A percentile compares a stretch with the other conserved stretches of the same genome.
Evolutionary conservation across 1,139 yeast genomes (phyloP).

Genomic region (Yamadazyma aaseri): DNA sequence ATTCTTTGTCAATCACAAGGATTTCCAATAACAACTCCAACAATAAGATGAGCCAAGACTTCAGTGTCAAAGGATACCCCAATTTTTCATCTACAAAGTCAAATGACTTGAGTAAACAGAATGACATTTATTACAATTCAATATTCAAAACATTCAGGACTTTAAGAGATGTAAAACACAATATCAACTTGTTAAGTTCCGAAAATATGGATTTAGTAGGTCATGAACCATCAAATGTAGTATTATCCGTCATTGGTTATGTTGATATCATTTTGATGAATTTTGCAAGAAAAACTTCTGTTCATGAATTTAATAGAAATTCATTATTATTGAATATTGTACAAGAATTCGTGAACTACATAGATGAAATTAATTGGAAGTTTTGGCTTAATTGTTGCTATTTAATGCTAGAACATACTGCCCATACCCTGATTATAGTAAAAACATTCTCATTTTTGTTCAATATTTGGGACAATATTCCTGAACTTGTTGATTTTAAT

Average conservation of each 20-base stretch:
- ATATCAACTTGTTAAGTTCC: no score
- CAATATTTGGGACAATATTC: constrained; percentile 75
- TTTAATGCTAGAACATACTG: constrained; percentile 56
- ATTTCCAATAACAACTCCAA: constrained; percentile 24
- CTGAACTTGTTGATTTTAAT: constrained; percentile 25
- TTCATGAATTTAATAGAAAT: constrained; percentile 46
- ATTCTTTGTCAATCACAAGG: constrained; percentile 32
- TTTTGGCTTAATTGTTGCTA: constrained; percentile 70
- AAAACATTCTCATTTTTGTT: constrained; percentile 66
- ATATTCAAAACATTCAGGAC: constrained; percentile 44
- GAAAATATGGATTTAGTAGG: no score
- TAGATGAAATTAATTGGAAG: constrained; percentile 57
- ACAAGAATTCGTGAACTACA: constrained; percentile 45
- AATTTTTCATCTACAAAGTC: constrained; percentile 3
- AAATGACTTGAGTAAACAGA: constrained; percentile 14
- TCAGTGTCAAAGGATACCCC: constrained; percentile 5
- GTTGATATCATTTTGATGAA: constrained; percentile 35
- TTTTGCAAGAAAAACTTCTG: constrained; percentile 40
- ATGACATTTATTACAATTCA: constrained; percentile 37
- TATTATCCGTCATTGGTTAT: constrained; percentile 7
- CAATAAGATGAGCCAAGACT: constrained; percentile 13
- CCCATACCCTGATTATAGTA: constrained; percentile 61
- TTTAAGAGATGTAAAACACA: constrained; percentile 43
- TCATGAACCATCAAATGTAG: constrained; percentile 7
- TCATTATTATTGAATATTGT: constrained; percentile 46